Evolutionary conservation across 2,329 filamentous ascomycete genomes (phyloP), one percentile per base, ranked within the genome.

Genomic region (Geosmithia putterillii): DNA sequence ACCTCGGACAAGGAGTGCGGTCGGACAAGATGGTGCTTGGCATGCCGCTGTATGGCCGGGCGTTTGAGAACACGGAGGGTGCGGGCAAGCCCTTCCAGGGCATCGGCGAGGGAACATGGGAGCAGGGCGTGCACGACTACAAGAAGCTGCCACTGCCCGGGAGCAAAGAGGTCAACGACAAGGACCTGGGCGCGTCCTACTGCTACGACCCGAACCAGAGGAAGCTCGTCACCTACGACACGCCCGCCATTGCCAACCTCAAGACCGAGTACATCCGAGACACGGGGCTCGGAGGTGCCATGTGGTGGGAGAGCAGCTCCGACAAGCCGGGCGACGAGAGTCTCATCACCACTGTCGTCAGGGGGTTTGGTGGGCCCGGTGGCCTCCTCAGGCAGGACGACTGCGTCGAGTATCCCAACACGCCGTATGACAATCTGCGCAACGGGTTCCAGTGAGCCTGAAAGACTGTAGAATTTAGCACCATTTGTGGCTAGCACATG

Each of bases 241-340:
- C 78, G 1, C 73, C 79, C 1, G 63, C 68, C 3, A 76, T 88
- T 59, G 82, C 79, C 3, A 67, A 68, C 50, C 58, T 64, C 50
- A 96, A 95, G 68, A 79, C 80, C 2, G 65, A 74, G 10, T 95
- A 79, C 58, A 76, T 95, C 55, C 74, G 70, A 55, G 59, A 74
- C 18, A 66, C 72, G 38, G 69, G 76, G 0, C 71, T 95, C 0
- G 89, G 88, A 2, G 90, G 90, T 17, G 86, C 75, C n/a, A 95
- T 96, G 89, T 96, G 87, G 87, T 95, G 88, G 88, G 89, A 95
- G 65, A 86, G 79, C 53, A 90, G 83, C 54, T 81, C 76, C 1
- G 90, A 95, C 58, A 81, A 79, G 56, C 57, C 62, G 3, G 79
- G 78, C 0, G 66, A 70, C 0, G 62, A 71, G 43, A 90, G 85